Evolutionary conservation across 495 filamentous ascomycete genomes (phyloP), one percentile per base, ranked within the genome.

Genomic region (Penicillium silybi): DNA sequence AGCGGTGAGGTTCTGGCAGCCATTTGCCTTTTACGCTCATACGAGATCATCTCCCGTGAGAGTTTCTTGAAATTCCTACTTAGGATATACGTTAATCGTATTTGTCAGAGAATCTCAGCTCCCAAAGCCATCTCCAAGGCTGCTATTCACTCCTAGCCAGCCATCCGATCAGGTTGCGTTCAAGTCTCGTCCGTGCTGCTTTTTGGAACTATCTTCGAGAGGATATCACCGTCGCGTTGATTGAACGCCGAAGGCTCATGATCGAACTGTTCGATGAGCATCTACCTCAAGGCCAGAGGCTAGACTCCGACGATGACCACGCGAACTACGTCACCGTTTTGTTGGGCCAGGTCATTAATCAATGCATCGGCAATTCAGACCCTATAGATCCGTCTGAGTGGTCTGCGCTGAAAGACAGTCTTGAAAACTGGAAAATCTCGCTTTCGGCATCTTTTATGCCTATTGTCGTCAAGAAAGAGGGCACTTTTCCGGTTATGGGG

Each of bases 131-230:
- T 46, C 44, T 70, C 6, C 58, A 61, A 26, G 65, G 65, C 10
- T 63, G 55, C 10, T 68, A 66, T 39, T 66, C 63, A 10, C 49
- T 68, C 1, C 15, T 65, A n/a, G 41, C 53, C 2, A 59, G 51
- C 38, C 22, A 34, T 11, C 49, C 45, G 4, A 61, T 63, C 13
- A 35, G 55, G 9, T 37, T 56, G 41, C 29, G 32, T 1, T 39
- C 57, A 43, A 62, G 56, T 8, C 56, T 72, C 5, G 37, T 63
- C 23, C 56, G 54, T 41, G 63, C 69, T 16, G 67, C 67, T 1
- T 66, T 69, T 26, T 73, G 67, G 70, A 72, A 72, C 39, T 68
- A 70, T n/a, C 59, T 73, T 2, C 57, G 69, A 0, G 67, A 72
- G 56, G 65, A 73, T 17, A 73, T 72, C 41, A 70, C 67, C 0